Evolutionary conservation across 2,329 filamentous ascomycete species (phyloP).

Genomic region (Ophiostoma ips): DNA sequence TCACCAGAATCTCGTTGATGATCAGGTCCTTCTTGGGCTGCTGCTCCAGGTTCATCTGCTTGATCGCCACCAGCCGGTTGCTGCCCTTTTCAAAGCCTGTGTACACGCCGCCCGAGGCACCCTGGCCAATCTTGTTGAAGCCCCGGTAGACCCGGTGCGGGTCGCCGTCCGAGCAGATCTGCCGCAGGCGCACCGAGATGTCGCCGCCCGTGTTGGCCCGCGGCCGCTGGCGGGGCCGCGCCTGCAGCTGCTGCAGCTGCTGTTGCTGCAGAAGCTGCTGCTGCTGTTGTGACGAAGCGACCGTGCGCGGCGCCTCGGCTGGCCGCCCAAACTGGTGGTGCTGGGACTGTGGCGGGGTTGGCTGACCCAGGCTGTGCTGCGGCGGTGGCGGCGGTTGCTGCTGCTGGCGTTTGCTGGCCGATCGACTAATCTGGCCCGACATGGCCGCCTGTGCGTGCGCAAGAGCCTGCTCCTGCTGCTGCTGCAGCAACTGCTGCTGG

Average conservation of each 20-base stretch:
- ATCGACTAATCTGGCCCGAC: slow-evolving; percentile 55
- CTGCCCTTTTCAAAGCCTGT: slow-evolving; percentile 75
- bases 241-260: slow-evolving; percentile 13
- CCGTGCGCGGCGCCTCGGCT: slow-evolving; percentile 25
- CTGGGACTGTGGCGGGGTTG: slow-evolving; percentile 39
- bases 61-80: slow-evolving; percentile 89
- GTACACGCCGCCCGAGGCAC: slow-evolving; percentile 89
- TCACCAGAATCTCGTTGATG: slow-evolving; percentile 97
- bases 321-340: slow-evolving; percentile 28
- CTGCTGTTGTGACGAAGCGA: slow-evolving; percentile 29
- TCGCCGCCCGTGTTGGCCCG: slow-evolving; percentile 72
- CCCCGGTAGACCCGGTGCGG: slow-evolving; percentile 76
- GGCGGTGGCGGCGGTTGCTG: slow-evolving; percentile 16
- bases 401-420: slow-evolving; percentile 54
- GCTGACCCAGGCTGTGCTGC: slow-evolving; percentile 17
- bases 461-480: slow-evolving; percentile 79
- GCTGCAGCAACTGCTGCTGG: slow-evolving; percentile 53
- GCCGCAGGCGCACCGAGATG: slow-evolving; percentile 67
- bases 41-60: slow-evolving; percentile 98
- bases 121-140: slow-evolving; percentile 91
- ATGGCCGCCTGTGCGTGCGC: slow-evolving; percentile 66
- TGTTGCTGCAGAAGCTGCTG: slow-evolving; percentile 15
- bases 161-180: slow-evolving; percentile 82
- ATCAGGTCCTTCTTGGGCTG: slow-evolving; percentile 98
- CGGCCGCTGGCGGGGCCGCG: slow-evolving; percentile 61